Base-by-base conservation (phyloP, 2,329 filamentous ascomycete genomes). In the Neodidymelliopsis sp. region DNA sequence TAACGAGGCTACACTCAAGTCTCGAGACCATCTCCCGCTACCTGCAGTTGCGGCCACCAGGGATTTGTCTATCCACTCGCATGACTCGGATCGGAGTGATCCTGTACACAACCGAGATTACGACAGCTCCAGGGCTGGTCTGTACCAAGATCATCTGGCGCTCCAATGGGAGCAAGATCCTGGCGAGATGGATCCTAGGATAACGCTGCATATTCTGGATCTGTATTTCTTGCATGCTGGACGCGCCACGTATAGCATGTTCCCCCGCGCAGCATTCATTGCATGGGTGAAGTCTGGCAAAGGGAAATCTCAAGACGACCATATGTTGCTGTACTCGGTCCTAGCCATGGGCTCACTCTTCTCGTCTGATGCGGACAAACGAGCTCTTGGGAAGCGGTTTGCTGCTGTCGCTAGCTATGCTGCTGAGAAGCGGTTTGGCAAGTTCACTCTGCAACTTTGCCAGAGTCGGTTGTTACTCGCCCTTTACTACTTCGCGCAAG, bases 381-480 rank as follows among this genome's bases (percentile, higher is more conserved):
- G 75, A 20, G 63, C 62, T 15, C 70, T 78, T 4, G 76, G 81
- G 13, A 75, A 74, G 49, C 69, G 74, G 15, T 85, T 81, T 59
- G 76, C 77, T 8, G 72, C 75, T 27, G 81, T 87, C 38, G 84
- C 85, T 4, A 76, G 81, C 36, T 83, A 83, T 60, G 85, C 84
- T 2, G 75, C 80, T 31, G 75, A 81, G 30, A 75, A 75, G 41
- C 75, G 75, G 23, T 76, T 79, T 50, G 79, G 82, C 15, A 74
- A 66, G 6, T 79, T 84, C 49, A 82, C 76, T 46, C 70, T 91
- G 37, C 84, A 89, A 57, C 74, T 90, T 33, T 83, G 86, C 10
- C 88, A 90, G 65, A 82, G 81, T 35, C 81, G 85, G 43, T 74
- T 90, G n/a, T 76, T 90, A 12, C 77, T 91, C 28, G 81, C 83